Evolutionary conservation across 202 grass and related monocot genomes (phyloP), one percentile per base, ranked within the genome.

Genomic region (Cymbopogon flexuosus): DNA sequence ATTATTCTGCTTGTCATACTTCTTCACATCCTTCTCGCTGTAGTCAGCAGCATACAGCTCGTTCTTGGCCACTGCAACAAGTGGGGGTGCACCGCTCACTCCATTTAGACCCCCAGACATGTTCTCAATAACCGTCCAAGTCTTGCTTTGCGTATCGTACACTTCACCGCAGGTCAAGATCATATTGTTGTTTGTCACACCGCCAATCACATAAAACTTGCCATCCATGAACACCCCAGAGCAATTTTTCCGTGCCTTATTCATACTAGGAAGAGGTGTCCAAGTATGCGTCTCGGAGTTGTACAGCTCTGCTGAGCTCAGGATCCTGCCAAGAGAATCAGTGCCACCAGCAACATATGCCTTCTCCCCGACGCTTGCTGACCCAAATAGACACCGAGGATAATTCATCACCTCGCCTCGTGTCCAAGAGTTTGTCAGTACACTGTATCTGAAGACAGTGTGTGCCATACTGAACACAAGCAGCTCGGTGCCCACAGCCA

Each of bases 121-220:
- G 39, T 91, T 89, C 40, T 77, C 79, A 81, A 97, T 91, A 35
- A 91, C 79, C 58, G 56, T 82, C 93, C 93, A 97, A 51, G 84
- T 81, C 66, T 69, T 56, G 33, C 39, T 88, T 60, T 88, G 75
- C 18, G 89, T 80, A 52, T 97, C 90, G 72, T 97, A 97, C 72
- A 88, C 90, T 75, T 97, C 93, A 8, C 90, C 93, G 0, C 90
- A 97, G 45, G 90, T 91, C 66, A 97, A 70, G 16, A 93, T 86
- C 58, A 77, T 34, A 5, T 75, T 97, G 70, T 78, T 87, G 49
- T 83, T 87, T 18, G 88, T 86, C 86, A 93, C 90, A n/a, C 93
- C 93, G 0, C 93, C 90, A 49, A 97, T 86, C 15, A 97, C 88
- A 72, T 93, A 97, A 71, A 96, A 93, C 71, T 96, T 96, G 10